Base-by-base conservation (phyloP, 2,329 filamentous ascomycete species). In the Colletotrichum sp. region DNA sequence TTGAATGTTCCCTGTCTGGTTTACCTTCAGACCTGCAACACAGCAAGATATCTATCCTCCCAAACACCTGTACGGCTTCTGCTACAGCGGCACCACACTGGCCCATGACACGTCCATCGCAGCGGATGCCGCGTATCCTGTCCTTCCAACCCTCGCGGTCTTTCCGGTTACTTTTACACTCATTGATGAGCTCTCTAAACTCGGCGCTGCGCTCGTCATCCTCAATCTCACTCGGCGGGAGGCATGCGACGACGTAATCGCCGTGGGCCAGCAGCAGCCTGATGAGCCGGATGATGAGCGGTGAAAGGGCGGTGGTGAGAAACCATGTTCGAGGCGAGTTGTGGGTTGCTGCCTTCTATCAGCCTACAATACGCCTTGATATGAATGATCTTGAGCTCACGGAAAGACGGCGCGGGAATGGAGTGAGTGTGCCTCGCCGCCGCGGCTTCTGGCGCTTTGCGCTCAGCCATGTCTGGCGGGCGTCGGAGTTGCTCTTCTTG, bases 301-400 rank as follows among this genome's bases (percentile, higher is more conserved):
- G 95, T 44, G 95, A 96, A 76, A 96, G 91, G 39, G 95, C 95
- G 75, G 95, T 94, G 13, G 96, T 98, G 79, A 99, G 88, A 82
- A 99, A 93, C 97, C 97, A 99, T 81, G 96, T 95, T 81, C 96
- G 93, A 67, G 96, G 96, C 36, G 91, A 93, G 82, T 93, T 93
- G 84, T 93, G 91, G 26, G 91, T 93, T 77, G 92, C 90, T 92
- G 85, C 80, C 73, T 81, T 78, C 76, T 24, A 16, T 76, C 34
- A 69, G 70, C 26, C 21, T 16, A 21, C 76, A 81, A 65, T 80
- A 78, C 72, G 78, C n/a, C 15, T 10, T 77, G 73, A n/a, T n/a
- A n/a, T n/a, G 82, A 81, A 81, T 82, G 75, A 78, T 78, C 49
- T 44, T 36, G 64, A 69, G 60, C 89, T 84, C 85, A 90, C 89